These are phyloP conservation scores for Pestalotiopsis sp. DNA, from an alignment of 2,329 filamentous ascomycete genomes.

Conservation along the genomic window DNA sequence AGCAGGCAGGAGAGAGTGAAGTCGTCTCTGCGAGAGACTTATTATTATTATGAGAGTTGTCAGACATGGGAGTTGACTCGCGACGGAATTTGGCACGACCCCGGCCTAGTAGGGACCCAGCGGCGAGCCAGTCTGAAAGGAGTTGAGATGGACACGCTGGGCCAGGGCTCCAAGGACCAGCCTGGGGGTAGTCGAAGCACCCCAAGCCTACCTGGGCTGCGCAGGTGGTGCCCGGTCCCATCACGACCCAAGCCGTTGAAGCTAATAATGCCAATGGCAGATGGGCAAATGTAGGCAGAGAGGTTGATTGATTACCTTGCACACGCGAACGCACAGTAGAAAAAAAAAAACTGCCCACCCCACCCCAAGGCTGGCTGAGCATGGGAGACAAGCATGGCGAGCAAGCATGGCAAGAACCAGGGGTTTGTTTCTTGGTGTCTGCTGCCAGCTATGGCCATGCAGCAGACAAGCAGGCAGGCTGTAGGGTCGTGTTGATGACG, in stretches of 20 bases:
- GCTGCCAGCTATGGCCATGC: no score
- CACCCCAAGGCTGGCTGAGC: background rate
- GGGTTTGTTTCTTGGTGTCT: no score
- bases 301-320: background rate
- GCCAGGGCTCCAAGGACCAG: background rate
- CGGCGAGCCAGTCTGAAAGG: background rate
- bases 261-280: background rate
- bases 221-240: background rate
- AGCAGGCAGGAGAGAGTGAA: background rate
- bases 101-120: background rate
- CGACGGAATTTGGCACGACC: conserved; percentile 4
- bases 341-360: background rate
- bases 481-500: no score
- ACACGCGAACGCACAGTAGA: background rate
- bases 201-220: background rate
- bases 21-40: background rate
- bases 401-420: background rate
- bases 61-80: conserved; percentile 2
- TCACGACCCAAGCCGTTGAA: conserved; percentile 6
- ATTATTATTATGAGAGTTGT: conserved; percentile 1
- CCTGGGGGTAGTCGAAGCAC: background rate
- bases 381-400: background rate
- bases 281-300: background rate
- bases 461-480: no score
- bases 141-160: background rate